Percentiles rank a stretch among this genome's conserved stretches.
These are phyloP conservation scores for Notholithocarpus densiflorus DNA, from an alignment of 306 rosid species.

Conservation along the genomic window DNA sequence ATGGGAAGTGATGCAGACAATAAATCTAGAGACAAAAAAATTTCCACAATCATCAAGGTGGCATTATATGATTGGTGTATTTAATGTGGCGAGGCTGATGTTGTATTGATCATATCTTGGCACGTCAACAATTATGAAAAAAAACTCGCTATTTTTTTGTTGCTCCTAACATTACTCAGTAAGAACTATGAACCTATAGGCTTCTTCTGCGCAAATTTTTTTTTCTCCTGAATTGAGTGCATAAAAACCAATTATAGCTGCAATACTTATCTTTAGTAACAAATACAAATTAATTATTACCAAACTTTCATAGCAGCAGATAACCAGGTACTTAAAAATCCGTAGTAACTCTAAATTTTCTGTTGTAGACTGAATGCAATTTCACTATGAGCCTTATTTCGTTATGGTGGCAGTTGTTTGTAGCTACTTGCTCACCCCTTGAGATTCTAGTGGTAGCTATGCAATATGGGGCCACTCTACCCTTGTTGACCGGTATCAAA, in stretches of 20 bases:
- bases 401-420: slow-evolving; percentile 17
- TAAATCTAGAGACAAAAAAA: too few relatives aligned
- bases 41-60: too few relatives aligned
- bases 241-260: neutral
- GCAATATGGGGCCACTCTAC: slow-evolving; percentile 40
- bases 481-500: slow-evolving; percentile 35
- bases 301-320: slow-evolving; percentile 28
- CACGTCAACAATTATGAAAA: too few relatives aligned
- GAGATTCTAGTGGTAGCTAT: slow-evolving; percentile 15
- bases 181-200: slow-evolving; percentile 10
- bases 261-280: neutral
- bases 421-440: slow-evolving; percentile 37
- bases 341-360: neutral
- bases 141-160: too few relatives aligned
- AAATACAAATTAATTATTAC: neutral
- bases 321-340: slow-evolving; percentile 27
- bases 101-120: too few relatives aligned
- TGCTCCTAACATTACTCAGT: too few relatives aligned
- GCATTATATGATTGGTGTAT: too few relatives aligned
- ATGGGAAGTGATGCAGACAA: too few relatives aligned
- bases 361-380: neutral
- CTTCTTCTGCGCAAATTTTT: neutral
- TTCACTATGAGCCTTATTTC: neutral
- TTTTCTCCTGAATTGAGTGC: too few relatives aligned
- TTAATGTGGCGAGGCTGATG: too few relatives aligned